Percentiles rank a stretch among this genome's conserved stretches.
These are phyloP conservation scores for Conticribra weissflogii DNA, from an alignment of 108 stramenopile species.

Conservation along the genomic window DNA sequence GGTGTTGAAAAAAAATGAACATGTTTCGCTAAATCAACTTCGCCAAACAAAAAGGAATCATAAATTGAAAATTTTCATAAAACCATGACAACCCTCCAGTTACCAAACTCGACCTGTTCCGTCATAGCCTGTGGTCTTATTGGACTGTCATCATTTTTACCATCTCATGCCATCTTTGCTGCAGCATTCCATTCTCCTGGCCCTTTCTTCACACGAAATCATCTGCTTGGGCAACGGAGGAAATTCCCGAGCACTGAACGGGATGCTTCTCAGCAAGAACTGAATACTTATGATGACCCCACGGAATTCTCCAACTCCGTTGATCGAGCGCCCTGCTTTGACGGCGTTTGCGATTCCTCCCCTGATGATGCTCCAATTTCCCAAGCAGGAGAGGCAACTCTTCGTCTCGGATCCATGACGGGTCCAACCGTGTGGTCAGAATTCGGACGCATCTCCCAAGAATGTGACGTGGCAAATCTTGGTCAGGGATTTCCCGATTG, in stretches of 20 bases:
- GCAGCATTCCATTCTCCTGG: no score
- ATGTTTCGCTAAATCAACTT: no score
- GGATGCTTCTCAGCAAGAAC: background rate
- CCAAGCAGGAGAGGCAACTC: constrained; percentile 61
- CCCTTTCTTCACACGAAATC: no score
- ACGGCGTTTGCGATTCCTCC: constrained; percentile 36
- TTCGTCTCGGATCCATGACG: constrained; percentile 57
- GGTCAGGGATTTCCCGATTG: constrained; percentile 90
- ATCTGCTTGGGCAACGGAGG: no score
- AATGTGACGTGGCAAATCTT: constrained; percentile 74
- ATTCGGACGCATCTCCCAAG: constrained; percentile 76
- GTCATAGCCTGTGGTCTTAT: no score
- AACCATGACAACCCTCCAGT: no score
- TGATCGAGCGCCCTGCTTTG: constrained; percentile 49
- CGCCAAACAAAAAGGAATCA: no score
- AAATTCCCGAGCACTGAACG: background rate
- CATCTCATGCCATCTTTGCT: no score
- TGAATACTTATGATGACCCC: background rate
- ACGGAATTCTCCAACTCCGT: constrained; percentile 5
- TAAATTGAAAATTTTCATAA: no score
- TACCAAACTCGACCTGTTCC: no score
- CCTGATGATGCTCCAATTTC: background rate
- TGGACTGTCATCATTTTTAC: no score
- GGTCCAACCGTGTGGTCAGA: constrained; percentile 90
- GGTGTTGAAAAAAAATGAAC: no score